Evolutionary conservation across 768 basidiomycete species (phyloP).

Genomic region (Trametopsis cervina): DNA sequence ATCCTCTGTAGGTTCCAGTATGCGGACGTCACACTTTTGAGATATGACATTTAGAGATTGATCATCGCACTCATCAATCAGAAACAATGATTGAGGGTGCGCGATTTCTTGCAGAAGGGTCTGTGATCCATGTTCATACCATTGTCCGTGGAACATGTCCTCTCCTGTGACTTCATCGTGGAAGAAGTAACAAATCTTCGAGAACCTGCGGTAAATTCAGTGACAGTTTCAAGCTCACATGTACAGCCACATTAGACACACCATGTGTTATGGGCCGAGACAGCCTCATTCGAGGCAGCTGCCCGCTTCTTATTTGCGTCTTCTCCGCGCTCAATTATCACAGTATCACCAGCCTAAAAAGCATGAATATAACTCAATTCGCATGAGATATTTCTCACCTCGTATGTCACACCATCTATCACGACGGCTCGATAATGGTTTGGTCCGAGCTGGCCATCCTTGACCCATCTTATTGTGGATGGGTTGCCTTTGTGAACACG

Average conservation of each 20-base stretch:
- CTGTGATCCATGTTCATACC: constrained; percentile 61
- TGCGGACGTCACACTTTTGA: constrained; percentile 46
- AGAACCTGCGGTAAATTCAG: constrained; percentile 44
- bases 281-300: constrained; percentile 43
- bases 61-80: constrained; percentile 50
- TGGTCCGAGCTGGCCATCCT: constrained; percentile 15
- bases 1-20: constrained; percentile 32
- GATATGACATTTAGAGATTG: constrained; percentile 49
- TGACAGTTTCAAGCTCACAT: neutral
- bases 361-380: neutral
- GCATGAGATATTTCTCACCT: constrained; percentile 30
- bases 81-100: constrained; percentile 53
- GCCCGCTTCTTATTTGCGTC: constrained; percentile 38
- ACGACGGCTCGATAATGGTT: constrained; percentile 37
- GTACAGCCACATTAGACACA: constrained; percentile 24
- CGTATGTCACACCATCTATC: constrained; percentile 54
- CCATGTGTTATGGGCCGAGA: constrained; percentile 55
- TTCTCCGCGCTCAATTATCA: constrained; percentile 55
- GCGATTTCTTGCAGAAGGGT: constrained; percentile 61
- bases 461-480: constrained; percentile 28
- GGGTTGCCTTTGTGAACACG: constrained; percentile 22
- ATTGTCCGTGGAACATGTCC: constrained; percentile 62
- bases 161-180: constrained; percentile 30
- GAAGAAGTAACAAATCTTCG: constrained; percentile 58
- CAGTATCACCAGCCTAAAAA: constrained; percentile 51